These are phyloP conservation scores for Zygoascus ofunaensis DNA, from an alignment of 805 yeast species.

Conservation along the genomic window DNA sequence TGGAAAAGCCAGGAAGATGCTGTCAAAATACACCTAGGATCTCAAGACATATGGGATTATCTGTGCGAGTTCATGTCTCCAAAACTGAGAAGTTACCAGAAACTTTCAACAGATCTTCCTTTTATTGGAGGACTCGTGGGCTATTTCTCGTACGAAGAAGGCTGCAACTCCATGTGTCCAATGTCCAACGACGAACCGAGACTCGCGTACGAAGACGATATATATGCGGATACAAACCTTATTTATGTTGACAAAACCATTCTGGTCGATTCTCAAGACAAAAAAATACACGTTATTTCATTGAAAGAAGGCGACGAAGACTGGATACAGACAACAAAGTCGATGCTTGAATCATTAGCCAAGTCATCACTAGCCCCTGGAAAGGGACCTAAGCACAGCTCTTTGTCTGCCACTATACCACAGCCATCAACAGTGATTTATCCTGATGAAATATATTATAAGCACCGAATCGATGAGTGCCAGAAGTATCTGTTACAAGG, in stretches of 20 bases:
- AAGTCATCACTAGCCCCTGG: neutral
- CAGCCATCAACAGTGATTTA: constrained; percentile 9
- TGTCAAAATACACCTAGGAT: constrained; percentile 5
- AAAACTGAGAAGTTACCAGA: constrained; percentile 21
- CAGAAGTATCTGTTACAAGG: constrained; percentile 65
- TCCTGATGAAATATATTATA: constrained; percentile 51
- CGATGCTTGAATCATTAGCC: constrained; percentile 16
- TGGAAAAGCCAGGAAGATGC: constrained; percentile 8
- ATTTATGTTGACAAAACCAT: constrained; percentile 61
- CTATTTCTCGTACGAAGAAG: constrained; percentile 73
- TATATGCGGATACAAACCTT: constrained; percentile 56
- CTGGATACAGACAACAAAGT: constrained; percentile 10
- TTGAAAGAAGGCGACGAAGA: constrained; percentile 35
- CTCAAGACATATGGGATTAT: constrained; percentile 38
- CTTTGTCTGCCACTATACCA: neutral
- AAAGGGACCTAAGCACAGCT: no score
- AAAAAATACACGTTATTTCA: constrained; percentile 44
- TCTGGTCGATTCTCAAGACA: constrained; percentile 40
- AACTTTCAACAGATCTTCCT: constrained; percentile 15
- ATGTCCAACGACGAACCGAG: neutral
- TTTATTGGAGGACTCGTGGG: constrained; percentile 93
- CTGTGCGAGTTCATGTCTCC: constrained; percentile 42
- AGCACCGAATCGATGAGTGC: constrained; percentile 48
- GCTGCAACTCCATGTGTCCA: constrained; percentile 24
- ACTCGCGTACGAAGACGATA: constrained; percentile 17